Base-by-base conservation (phyloP, 345 rosid genomes). In the Lumnitzera littorea region DNA sequence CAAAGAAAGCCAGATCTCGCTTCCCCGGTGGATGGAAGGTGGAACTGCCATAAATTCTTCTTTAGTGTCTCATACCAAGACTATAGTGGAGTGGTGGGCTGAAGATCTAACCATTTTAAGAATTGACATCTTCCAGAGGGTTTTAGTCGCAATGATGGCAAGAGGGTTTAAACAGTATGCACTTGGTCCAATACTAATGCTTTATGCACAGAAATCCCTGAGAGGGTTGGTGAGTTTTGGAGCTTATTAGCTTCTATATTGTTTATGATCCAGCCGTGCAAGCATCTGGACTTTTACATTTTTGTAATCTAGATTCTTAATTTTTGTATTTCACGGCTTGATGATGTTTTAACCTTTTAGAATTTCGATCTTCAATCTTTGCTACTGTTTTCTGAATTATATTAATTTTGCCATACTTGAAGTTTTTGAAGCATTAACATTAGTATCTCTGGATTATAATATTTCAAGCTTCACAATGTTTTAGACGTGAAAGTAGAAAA, bases 181-280 rank as follows among this genome's bases (percentile, higher is more conserved):
- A 27, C 85, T 92, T 63, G 99, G 91, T 51, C 99, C 96, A 23
- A 79, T 92, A 46, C 87, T 92, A 27, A 92, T 92, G 97, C 95
- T 92, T 48, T 92, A 87, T 60, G 96, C 96, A 11, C 96, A 89
- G 69, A 92, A 85, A 70, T 83, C 96, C 50, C 90, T 92, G 20
- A 83, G 99, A 74, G 97, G 97, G 51, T 78, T 92, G 97, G 98
- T 92, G 76, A 85, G 98, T 67, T 36, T 5, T 36, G 43, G 43
- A 4, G 43, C 43, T 36, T 36, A 9, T 36, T 36, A 36, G 43
- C 43, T 36, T 7, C 43, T 1, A 36, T 36, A 5, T 36, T 5
- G 43, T 36, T 36, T 36, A 36, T 36, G 43, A 36, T 36, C 43
- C 9, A 9, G 43, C 11, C 7, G 7, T 36, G 43, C 43, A 36